Evolutionary conservation across 192 early-diverging fungal genomes (phyloP), one percentile per base, ranked within the genome.

Genomic region (Ambispora gerdemannii): DNA sequence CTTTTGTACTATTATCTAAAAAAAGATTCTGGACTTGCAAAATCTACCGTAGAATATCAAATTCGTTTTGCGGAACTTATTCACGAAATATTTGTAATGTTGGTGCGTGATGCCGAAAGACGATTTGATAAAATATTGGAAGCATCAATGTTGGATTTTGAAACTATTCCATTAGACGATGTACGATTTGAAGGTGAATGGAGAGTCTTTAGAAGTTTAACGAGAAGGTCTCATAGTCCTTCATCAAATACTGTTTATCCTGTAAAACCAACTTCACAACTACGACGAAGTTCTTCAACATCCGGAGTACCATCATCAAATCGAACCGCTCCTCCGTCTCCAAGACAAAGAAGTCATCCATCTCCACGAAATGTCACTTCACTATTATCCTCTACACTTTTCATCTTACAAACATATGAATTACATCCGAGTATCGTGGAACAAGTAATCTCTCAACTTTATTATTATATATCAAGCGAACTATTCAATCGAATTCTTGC

Each of bases 401-500:
- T 83, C 67, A 80, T 90, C 38, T 77, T 98, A 62, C 81, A 87
- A 52, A 78, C 85, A 7, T 90, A 90, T 68, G 83, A 88, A 76
- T 80, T 92, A 22, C 95, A 95, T 77, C 88, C 87, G 3, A 75
- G 77, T 17, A 88, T 96, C 60, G 77, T 86, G 32, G 82, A 88
- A 74, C 88, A 92, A 56, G 77, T 89, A 34, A 72, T 94, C 50
- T 78, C 84, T 25, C 92, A 96, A 77, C 63, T 94, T 25, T 86
- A 94, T 71, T 86, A 92, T 80, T 90, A 84, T 70, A 74, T 94
- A 28, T 85, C 88, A 31, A 83, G 85, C 58, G 90, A 89, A 75
- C 71, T 91, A 35, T 95, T 98, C 73, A 98, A 98, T 78, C 85
- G 85, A 15, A 90, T 98, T 72, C 78, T 98, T 70, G 84, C 84